Evolutionary conservation across 1,139 yeast species (phyloP).

Genomic region (Spathaspora sp.): DNA sequence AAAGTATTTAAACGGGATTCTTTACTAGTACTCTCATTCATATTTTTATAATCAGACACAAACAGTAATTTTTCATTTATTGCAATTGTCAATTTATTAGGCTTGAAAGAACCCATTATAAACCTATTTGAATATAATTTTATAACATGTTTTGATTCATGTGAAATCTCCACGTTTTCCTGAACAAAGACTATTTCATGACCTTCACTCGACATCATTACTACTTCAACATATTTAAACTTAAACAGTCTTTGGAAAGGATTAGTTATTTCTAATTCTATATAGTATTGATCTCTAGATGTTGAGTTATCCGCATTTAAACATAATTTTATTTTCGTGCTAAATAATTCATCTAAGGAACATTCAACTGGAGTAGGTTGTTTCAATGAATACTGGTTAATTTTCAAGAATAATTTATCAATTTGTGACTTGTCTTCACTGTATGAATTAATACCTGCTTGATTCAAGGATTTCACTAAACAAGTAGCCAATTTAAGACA

Average conservation of each 20-base stretch:
- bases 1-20: not conserved
- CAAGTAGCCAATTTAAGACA: conserved; percentile 37
- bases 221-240: conserved; percentile 21
- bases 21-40: too few species aligned
- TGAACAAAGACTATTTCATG: conserved; percentile 8
- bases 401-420: conserved; percentile 21
- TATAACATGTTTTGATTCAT: conserved; percentile 15
- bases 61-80: conserved; percentile 23
- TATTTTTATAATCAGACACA: conserved; percentile 8
- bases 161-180: conserved; percentile 8
- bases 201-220: conserved; percentile 17
- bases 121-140: conserved; percentile 24
- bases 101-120: conserved; percentile 25
- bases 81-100: conserved; percentile 19
- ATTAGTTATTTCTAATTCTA: conserved; percentile 26
- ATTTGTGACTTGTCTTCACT: conserved; percentile 23
- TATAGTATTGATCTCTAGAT: conserved; percentile 20
- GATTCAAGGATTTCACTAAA: conserved; percentile 17
- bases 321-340: conserved; percentile 24
- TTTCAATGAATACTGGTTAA: conserved; percentile 20
- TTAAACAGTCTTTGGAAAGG: conserved; percentile 26
- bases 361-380: conserved; percentile 21
- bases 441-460: conserved; percentile 32
- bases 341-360: conserved; percentile 32
- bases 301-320: conserved; percentile 23